Evolutionary conservation across 257 asterid species (phyloP).

Genomic region (Scutellaria barbata): DNA sequence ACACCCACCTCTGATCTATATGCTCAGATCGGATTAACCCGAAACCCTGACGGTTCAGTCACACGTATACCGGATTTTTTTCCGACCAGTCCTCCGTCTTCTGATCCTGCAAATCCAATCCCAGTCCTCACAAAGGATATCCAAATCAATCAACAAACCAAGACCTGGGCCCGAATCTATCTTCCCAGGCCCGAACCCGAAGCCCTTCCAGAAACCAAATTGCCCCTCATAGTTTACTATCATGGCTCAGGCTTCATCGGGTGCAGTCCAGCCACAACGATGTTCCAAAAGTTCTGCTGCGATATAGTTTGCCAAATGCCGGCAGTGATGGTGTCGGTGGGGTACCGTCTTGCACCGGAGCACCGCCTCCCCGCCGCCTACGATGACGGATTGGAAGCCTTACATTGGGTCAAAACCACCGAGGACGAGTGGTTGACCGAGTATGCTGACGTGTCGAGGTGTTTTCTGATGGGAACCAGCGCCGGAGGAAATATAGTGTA

Average conservation of each 20-base stretch:
- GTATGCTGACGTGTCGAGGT: constrained; percentile 49
- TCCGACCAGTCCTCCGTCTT: neutral
- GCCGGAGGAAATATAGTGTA: constrained; percentile 42
- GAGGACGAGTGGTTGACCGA: constrained; percentile 47
- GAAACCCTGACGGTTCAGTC: neutral
- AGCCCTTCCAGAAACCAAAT: constrained; percentile 10
- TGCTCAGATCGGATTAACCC: neutral
- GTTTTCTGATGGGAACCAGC: constrained; percentile 59
- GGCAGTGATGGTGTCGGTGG: constrained; percentile 49
- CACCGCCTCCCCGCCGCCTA: constrained; percentile 68
- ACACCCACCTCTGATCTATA: neutral
- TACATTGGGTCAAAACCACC: constrained; percentile 44
- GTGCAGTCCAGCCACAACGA: constrained; percentile 4
- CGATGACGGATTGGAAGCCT: constrained; percentile 51
- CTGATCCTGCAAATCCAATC: neutral
- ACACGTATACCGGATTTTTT: neutral
- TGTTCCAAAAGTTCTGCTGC: constrained; percentile 30
- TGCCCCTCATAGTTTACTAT: constrained; percentile 49
- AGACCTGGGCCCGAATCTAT: constrained; percentile 44
- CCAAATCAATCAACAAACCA: constrained; percentile 36
- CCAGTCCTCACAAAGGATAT: constrained; percentile 33
- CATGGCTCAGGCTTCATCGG: constrained; percentile 62
- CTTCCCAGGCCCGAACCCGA: constrained; percentile 33
- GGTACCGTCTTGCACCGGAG: constrained; percentile 65
- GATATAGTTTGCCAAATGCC: constrained; percentile 29